Conservation (phyloP, 768 basidiomycete genomes). For the Tylopilus balloui region DNA sequence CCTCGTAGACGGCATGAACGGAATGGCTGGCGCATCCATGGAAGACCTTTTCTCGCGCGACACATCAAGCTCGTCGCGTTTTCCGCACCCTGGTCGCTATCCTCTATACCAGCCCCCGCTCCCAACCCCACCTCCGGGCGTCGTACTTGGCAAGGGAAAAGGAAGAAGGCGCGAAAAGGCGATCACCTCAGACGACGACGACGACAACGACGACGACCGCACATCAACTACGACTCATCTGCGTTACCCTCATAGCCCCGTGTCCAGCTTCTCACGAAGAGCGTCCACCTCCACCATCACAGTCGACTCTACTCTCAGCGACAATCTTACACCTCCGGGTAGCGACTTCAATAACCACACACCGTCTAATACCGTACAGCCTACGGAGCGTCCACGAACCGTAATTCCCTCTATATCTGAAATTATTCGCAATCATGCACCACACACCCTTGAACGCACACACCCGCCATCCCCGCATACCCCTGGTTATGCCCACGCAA, state of each 20-base stretch:
- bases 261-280: slow-evolving; percentile 22
- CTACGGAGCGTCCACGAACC: slow-evolving; percentile 36
- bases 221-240: slow-evolving; percentile 12
- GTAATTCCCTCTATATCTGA: slow-evolving; percentile 81
- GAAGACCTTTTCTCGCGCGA: slow-evolving; percentile 49
- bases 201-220: slow-evolving; percentile 33
- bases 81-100: slow-evolving; percentile 58
- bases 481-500: slow-evolving; percentile 46
- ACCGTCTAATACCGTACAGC: slow-evolving; percentile 15
- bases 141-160: slow-evolving; percentile 56
- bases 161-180: slow-evolving; percentile 22
- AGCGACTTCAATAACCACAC: slow-evolving; percentile 11
- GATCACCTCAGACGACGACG: slow-evolving; percentile 53
- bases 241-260: slow-evolving; percentile 20
- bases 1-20: slow-evolving; percentile 87
- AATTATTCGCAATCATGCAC: slow-evolving; percentile 77
- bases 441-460: slow-evolving; percentile 48
- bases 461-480: slow-evolving; percentile 43
- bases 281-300: slow-evolving; percentile 32
- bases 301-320: slow-evolving; percentile 16
- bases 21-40: slow-evolving; percentile 65
- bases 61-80: slow-evolving; percentile 47
- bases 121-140: slow-evolving; percentile 77
- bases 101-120: slow-evolving; percentile 80
- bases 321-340: slow-evolving; percentile 13